A percentile compares a stretch with the other conserved stretches of the same genome.
phyloP scores from a whole-genome alignment of 2,329 filamentous ascomycete genomes.

The Apiospora arundinis region DNA sequence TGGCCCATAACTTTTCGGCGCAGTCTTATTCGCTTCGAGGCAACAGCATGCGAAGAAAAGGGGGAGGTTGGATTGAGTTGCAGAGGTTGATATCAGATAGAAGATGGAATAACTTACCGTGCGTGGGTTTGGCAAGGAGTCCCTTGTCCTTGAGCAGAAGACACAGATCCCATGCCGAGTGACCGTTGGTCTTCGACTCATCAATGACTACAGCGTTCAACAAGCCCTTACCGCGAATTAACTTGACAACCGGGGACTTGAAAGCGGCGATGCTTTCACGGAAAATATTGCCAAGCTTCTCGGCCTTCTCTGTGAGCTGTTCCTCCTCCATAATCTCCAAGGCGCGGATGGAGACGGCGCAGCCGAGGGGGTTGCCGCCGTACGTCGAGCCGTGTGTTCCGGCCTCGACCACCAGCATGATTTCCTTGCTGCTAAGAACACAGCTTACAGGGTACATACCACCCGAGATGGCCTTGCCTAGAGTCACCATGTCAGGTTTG shows the following conservation, averaged over 20 bases:
- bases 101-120: slow-evolving; percentile 52
- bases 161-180: slow-evolving; percentile 95
- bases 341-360: slow-evolving; percentile 92
- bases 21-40: not conserved
- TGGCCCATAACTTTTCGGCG: not conserved
- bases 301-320: slow-evolving; percentile 81
- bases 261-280: slow-evolving; percentile 78
- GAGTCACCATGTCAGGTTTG: slow-evolving; percentile 91
- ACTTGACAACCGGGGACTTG: slow-evolving; percentile 79
- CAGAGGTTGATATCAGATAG: not conserved
- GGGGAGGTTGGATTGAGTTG: not conserved
- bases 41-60: not conserved
- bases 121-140: slow-evolving; percentile 94
- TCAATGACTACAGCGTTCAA: slow-evolving; percentile 97
- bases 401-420: slow-evolving; percentile 96
- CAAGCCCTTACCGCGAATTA: slow-evolving; percentile 88
- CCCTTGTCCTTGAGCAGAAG: slow-evolving; percentile 96
- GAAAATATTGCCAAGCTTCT: slow-evolving; percentile 82
- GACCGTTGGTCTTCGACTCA: slow-evolving; percentile 82
- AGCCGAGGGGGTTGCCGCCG: slow-evolving; percentile 94
- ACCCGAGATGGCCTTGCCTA: slow-evolving; percentile 97
- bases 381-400: slow-evolving; percentile 99
- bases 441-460: slow-evolving; percentile 99
- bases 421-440: slow-evolving; percentile 84
- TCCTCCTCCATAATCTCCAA: slow-evolving; percentile 94